A percentile compares a stretch with the other conserved stretches of the same genome.
phyloP scores from a whole-genome alignment of 306 rosid species.

The Carpinus viminea region DNA sequence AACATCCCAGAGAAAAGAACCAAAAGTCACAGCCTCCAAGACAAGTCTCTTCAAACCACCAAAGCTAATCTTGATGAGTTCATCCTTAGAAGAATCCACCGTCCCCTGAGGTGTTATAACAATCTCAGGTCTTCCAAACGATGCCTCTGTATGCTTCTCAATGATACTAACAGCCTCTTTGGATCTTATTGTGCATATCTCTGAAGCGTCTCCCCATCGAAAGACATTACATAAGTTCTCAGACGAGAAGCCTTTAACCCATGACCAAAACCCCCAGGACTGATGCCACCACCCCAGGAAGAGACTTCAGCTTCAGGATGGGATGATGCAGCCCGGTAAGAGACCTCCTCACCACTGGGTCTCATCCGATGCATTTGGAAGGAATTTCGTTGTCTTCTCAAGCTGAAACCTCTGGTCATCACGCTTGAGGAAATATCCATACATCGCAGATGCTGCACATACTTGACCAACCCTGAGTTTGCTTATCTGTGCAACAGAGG shows the following conservation, averaged over 20 bases:
- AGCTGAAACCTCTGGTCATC: slow-evolving; percentile 92
- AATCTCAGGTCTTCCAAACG: slow-evolving; percentile 84
- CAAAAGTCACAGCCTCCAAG: slow-evolving; percentile 87
- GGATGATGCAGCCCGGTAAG: slow-evolving; percentile 36
- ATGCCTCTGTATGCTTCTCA: slow-evolving; percentile 90
- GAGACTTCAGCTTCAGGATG: slow-evolving; percentile 80
- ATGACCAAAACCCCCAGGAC: slow-evolving; percentile 42
- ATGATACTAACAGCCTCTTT: slow-evolving; percentile 81
- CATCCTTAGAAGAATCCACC: slow-evolving; percentile 67
- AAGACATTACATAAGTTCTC: slow-evolving; percentile 81
- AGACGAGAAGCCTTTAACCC: slow-evolving; percentile 58
- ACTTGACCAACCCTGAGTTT: slow-evolving; percentile 87
- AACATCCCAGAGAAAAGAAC: slow-evolving; percentile 93
- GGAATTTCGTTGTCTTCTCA: slow-evolving; percentile 87
- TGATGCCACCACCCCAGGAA: slow-evolving; percentile 44
- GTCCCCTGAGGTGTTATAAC: slow-evolving; percentile 62
- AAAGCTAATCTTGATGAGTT: slow-evolving; percentile 72
- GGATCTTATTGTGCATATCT: slow-evolving; percentile 88
- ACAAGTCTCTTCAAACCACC: slow-evolving; percentile 80
- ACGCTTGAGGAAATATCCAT: slow-evolving; percentile 89
- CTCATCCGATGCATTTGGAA: slow-evolving; percentile 46
- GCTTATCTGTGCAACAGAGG: slow-evolving; percentile 77
- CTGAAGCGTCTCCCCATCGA: slow-evolving; percentile 86
- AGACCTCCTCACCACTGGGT: slow-evolving; percentile 26
- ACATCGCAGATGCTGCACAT: slow-evolving; percentile 92